Evolutionary conservation across 2,329 filamentous ascomycete genomes (phyloP).

Genomic region (Fusarium ramigenum): DNA sequence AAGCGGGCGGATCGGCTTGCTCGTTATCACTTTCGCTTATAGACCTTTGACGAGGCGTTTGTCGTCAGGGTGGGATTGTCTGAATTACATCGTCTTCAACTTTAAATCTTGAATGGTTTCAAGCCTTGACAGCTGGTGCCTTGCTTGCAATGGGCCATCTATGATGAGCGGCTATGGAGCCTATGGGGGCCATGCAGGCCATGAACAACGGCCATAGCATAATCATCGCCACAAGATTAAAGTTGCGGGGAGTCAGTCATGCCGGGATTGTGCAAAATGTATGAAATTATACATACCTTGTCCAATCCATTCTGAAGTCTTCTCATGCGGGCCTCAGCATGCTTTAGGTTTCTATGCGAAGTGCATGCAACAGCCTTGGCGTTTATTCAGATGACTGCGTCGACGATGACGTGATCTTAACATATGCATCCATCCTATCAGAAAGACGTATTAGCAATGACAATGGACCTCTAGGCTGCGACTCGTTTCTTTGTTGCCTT

Average conservation of each 20-base stretch:
- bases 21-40: conserved; percentile 40
- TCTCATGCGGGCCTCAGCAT: neutral
- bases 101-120: neutral
- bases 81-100: conserved; percentile 5
- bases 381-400: neutral
- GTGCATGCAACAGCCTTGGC: neutral
- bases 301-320: neutral
- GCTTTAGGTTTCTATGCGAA: neutral
- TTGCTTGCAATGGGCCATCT: neutral
- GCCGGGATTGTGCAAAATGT: neutral
- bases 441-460: neutral
- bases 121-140: neutral
- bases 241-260: neutral
- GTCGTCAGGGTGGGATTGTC: neutral
- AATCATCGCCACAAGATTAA: neutral
- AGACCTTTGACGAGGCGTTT: conserved; percentile 22
- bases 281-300: neutral
- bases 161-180: neutral
- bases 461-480: neutral
- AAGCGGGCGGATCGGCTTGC: conserved; percentile 21
- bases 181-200: neutral
- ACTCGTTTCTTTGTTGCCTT: conserved; percentile 5
- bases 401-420: neutral
- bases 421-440: neutral
- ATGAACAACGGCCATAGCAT: neutral